phyloP scores from a whole-genome alignment of 192 early-diverging fungal species.

The Podila verticillata region DNA sequence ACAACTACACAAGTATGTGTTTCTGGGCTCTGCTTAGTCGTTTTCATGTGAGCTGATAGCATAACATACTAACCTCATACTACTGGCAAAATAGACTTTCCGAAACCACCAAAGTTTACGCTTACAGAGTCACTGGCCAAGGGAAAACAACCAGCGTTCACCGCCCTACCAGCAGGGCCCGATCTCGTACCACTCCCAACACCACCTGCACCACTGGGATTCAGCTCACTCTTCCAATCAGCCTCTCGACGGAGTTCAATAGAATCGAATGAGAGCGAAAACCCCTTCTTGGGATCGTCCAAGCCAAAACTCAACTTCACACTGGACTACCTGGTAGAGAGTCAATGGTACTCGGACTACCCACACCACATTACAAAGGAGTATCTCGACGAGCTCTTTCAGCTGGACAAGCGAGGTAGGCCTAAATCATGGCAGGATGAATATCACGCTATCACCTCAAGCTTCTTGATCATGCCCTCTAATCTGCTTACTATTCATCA shows the following conservation, averaged over 20 bases:
- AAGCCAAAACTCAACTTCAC: slow-evolving; percentile 30
- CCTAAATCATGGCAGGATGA: not conserved
- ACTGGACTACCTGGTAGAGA: slow-evolving; percentile 41
- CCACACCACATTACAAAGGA: slow-evolving; percentile 43
- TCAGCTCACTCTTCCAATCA: slow-evolving; percentile 1
- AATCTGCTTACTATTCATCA: not conserved
- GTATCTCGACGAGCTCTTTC: slow-evolving; percentile 40
- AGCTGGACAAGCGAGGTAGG: slow-evolving; percentile 35
- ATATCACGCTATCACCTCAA: not conserved
- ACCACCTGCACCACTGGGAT: slow-evolving; percentile 5
- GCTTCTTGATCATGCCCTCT: too few relatives aligned
- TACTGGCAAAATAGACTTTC: not conserved
- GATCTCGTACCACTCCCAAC: slow-evolving; percentile 39
- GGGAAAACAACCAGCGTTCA: slow-evolving; percentile 4
- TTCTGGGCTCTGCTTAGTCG: not conserved
- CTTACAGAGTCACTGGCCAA: not conserved
- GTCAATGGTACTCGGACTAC: slow-evolving; percentile 51
- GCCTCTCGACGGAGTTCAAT: slow-evolving; percentile 3
- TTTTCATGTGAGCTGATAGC: not conserved
- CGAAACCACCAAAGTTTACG: slow-evolving; percentile 17
- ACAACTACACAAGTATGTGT: not conserved
- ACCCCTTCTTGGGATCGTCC: slow-evolving; percentile 38
- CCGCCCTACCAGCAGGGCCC: slow-evolving; percentile 19
- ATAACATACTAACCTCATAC: not conserved
- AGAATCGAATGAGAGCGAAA: slow-evolving; percentile 12